Evolutionary conservation across 1,139 yeast genomes (phyloP).

Genomic region (Diutina catenulata): DNA sequence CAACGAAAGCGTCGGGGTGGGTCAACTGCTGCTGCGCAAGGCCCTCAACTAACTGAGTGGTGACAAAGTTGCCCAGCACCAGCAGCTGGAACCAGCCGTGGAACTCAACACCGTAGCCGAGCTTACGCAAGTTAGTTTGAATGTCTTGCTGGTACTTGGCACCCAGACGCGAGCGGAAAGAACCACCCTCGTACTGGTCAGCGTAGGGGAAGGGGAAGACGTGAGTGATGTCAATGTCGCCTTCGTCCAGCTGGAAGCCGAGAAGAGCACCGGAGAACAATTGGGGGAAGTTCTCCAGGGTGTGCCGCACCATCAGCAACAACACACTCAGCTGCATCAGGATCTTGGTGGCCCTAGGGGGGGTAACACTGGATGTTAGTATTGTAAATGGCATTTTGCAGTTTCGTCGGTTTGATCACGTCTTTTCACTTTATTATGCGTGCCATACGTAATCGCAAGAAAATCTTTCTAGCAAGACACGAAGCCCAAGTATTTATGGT

Average conservation of each 20-base stretch:
- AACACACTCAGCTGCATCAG: conserved; percentile 50
- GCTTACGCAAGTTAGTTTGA: conserved; percentile 46
- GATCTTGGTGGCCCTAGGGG: conserved; percentile 34
- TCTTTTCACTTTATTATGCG: no score
- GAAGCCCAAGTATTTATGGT: no score
- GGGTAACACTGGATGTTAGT: no score
- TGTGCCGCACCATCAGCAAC: conserved; percentile 61
- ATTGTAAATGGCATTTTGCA: no score
- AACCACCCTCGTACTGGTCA: conserved; percentile 43
- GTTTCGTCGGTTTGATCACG: no score
- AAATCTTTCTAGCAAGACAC: no score
- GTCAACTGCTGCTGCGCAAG: conserved; percentile 54
- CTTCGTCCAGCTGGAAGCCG: conserved; percentile 58
- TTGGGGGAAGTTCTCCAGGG: conserved; percentile 57
- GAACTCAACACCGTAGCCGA: conserved; percentile 60
- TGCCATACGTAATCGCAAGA: no score
- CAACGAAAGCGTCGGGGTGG: conserved; percentile 54
- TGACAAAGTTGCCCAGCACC: conserved; percentile 56
- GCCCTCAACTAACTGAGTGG: conserved; percentile 54
- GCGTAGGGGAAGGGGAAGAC: conserved; percentile 53
- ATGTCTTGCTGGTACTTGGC: conserved; percentile 62
- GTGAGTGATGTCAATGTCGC: conserved; percentile 43
- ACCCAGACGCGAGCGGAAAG: conserved; percentile 48
- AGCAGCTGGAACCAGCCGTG: conserved; percentile 81
- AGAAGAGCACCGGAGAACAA: conserved; percentile 66